Evolutionary conservation across 768 basidiomycete species (phyloP).

Genomic region (Coprinopsis sp.): DNA sequence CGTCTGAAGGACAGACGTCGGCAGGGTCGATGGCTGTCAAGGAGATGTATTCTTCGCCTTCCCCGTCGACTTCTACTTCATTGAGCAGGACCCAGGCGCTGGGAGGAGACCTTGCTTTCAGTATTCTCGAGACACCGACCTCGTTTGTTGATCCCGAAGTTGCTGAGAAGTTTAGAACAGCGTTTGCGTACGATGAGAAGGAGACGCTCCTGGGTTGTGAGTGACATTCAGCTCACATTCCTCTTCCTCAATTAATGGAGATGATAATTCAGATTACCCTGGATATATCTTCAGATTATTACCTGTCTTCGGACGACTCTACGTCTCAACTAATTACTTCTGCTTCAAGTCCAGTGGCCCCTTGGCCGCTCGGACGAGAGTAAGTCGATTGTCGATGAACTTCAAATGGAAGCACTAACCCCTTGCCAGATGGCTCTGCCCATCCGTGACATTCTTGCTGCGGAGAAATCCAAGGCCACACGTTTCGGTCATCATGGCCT

Average conservation of each 20-base stretch:
- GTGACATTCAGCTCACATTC: constrained; percentile 31
- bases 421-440: constrained; percentile 85
- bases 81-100: constrained; percentile 31
- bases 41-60: constrained; percentile 58
- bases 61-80: constrained; percentile 25
- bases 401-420: constrained; percentile 4
- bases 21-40: constrained; percentile 37
- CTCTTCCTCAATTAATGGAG: constrained; percentile 5
- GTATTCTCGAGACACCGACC: constrained; percentile 75
- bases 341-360: constrained; percentile 92
- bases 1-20: constrained; percentile 23
- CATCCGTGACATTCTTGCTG: constrained; percentile 79
- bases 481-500: constrained; percentile 89
- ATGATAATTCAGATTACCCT: constrained; percentile 63
- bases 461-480: constrained; percentile 81
- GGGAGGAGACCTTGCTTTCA: constrained; percentile 65
- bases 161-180: constrained; percentile 68
- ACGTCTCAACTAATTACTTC: constrained; percentile 87
- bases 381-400: constrained; percentile 31
- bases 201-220: constrained; percentile 84
- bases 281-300: constrained; percentile 87
- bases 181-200: constrained; percentile 86
- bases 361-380: constrained; percentile 75
- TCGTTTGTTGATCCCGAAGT: constrained; percentile 56
- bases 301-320: constrained; percentile 86